Conservation (phyloP, 1,284 basidiomycete genomes). For the Pseudozyma pruni region DNA sequence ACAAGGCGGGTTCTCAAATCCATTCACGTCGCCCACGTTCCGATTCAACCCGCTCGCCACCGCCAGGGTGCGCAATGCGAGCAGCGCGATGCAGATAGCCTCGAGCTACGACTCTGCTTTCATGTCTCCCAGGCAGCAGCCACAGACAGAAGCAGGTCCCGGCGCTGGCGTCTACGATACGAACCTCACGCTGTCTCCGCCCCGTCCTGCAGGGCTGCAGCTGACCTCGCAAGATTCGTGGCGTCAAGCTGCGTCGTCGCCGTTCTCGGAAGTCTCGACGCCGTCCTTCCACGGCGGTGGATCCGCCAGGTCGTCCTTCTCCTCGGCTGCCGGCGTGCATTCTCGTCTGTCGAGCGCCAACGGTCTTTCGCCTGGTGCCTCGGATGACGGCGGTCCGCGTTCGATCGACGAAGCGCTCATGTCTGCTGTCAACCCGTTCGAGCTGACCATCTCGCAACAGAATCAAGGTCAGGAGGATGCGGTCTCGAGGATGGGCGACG, state of each 20-base stretch:
- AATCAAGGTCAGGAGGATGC: constrained; percentile 3
- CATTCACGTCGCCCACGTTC: constrained; percentile 36
- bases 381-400: constrained; percentile 10
- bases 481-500: neutral
- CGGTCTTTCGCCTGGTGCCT: constrained; percentile 19
- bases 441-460: constrained; percentile 30
- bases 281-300: constrained; percentile 35
- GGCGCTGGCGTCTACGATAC: constrained; percentile 1
- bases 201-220: constrained; percentile 13
- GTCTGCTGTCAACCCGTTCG: constrained; percentile 39
- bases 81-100: constrained; percentile 9
- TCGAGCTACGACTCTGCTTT: constrained; percentile 15
- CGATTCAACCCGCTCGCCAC: constrained; percentile 24
- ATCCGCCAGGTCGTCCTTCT: constrained; percentile 43
- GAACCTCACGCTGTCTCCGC: constrained; percentile 14
- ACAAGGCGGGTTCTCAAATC: constrained; percentile 39
- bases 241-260: constrained; percentile 44
- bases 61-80: constrained; percentile 6
- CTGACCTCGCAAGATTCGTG: constrained; percentile 26
- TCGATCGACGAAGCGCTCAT: constrained; percentile 36
- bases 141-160: neutral
- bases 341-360: constrained; percentile 27
- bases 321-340: constrained; percentile 27
- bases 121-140: constrained; percentile 8
- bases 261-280: constrained; percentile 43